phyloP scores from a whole-genome alignment of 108 stramenopile species.

The Skeletonema costatum region DNA sequence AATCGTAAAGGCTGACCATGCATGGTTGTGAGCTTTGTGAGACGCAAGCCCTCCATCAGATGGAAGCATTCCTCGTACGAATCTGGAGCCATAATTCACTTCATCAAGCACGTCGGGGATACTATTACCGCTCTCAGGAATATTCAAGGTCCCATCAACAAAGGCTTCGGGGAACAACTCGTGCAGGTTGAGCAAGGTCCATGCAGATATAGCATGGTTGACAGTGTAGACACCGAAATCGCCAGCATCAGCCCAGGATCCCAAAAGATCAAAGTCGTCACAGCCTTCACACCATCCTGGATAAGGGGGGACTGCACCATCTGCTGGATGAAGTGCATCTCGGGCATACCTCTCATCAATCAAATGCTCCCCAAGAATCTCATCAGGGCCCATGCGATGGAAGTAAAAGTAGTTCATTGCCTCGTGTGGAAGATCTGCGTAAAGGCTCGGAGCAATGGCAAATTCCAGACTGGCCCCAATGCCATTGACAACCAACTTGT shows the following conservation, averaged over 20 bases:
- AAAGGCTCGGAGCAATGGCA: constrained; percentile 23
- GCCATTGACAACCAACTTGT: constrained; percentile 25
- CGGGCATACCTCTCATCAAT: constrained; percentile 30
- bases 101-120: constrained; percentile 31
- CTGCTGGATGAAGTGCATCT: constrained; percentile 19
- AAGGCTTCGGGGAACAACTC: constrained; percentile 33
- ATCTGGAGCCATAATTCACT: constrained; percentile 30
- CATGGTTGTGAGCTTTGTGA: constrained; percentile 35
- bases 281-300: constrained; percentile 26
- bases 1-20: constrained; percentile 29
- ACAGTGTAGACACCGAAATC: constrained; percentile 32
- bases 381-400: constrained; percentile 29
- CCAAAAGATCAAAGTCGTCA: constrained; percentile 23
- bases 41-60: constrained; percentile 28
- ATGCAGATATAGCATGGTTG: constrained; percentile 25
- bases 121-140: constrained; percentile 31
- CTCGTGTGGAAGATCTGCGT: constrained; percentile 30
- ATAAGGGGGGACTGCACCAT: constrained; percentile 16
- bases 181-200: constrained; percentile 24
- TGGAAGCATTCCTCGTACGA: constrained; percentile 34
- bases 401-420: constrained; percentile 45
- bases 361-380: constrained; percentile 15
- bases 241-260: constrained; percentile 30
- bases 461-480: constrained; percentile 17
- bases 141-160: constrained; percentile 10